Percentiles rank a stretch among this genome's conserved stretches.
These are phyloP conservation scores for Leccinum olivaceopallidum DNA, from an alignment of 768 basidiomycete genomes.

Conservation along the genomic window DNA sequence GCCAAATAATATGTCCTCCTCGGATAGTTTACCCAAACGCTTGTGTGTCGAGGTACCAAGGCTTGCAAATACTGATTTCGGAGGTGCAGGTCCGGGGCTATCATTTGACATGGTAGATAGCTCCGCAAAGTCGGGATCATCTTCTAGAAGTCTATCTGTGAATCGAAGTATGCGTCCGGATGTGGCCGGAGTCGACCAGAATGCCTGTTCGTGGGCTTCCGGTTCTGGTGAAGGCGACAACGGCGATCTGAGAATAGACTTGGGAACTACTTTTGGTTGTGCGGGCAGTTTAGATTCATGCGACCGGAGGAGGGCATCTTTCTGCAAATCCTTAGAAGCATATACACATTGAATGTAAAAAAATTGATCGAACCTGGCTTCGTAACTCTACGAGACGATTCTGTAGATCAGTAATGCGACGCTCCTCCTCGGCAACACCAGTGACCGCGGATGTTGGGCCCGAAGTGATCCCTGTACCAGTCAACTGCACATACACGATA, in stretches of 20 bases:
- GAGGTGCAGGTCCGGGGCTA: slow-evolving; percentile 41
- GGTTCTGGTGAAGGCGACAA: slow-evolving; percentile 24
- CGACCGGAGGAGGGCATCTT: slow-evolving; percentile 28
- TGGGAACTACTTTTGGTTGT: slow-evolving; percentile 14
- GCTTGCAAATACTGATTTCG: slow-evolving; percentile 31
- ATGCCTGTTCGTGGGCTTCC: slow-evolving; percentile 52
- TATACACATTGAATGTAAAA: not conserved
- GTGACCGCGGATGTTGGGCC: slow-evolving; percentile 29
- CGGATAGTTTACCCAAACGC: slow-evolving; percentile 1
- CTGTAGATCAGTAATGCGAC: slow-evolving; percentile 43
- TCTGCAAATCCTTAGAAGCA: slow-evolving; percentile 19
- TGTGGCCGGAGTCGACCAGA: slow-evolving; percentile 62
- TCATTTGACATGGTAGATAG: slow-evolving; percentile 47
- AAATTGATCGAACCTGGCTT: slow-evolving; percentile 34
- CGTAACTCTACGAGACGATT: slow-evolving; percentile 41
- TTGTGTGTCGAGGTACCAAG: slow-evolving; percentile 17
- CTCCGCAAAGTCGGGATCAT: slow-evolving; percentile 58
- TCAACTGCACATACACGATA: slow-evolving; percentile 14
- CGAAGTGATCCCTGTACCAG: slow-evolving; percentile 12
- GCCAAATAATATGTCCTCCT: slow-evolving; percentile 13
- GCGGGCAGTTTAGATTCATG: slow-evolving; percentile 16
- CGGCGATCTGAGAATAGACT: slow-evolving; percentile 14
- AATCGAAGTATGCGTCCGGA: slow-evolving; percentile 61
- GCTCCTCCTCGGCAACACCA: slow-evolving; percentile 41
- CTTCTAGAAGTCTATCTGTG: slow-evolving; percentile 61